These are phyloP conservation scores for Kluyveromyces sp. DNA, from an alignment of 1,139 yeast species.

Conservation along the genomic window DNA sequence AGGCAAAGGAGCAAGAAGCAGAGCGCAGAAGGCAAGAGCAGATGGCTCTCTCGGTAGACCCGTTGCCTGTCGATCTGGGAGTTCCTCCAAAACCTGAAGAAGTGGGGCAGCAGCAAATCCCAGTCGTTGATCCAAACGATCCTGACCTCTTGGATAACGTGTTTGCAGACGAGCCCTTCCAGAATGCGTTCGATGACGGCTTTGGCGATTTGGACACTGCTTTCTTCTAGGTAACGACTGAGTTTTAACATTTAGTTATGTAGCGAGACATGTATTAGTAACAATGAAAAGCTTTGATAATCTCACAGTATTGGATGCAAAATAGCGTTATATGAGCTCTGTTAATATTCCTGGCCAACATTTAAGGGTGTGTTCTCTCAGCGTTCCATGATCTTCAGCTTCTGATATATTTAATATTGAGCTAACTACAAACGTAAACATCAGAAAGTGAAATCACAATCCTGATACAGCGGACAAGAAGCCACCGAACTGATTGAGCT, in stretches of 20 bases:
- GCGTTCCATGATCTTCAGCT: too few relatives aligned
- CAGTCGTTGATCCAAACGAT: constrained; percentile 15
- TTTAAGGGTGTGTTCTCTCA: too few relatives aligned
- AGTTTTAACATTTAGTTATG: background rate
- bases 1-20: constrained; percentile 6
- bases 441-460: too few relatives aligned
- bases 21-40: constrained; percentile 4
- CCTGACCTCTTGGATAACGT: constrained; percentile 20
- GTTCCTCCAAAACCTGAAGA: constrained; percentile 11
- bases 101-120: constrained; percentile 11
- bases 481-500: too few relatives aligned
- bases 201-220: constrained; percentile 33
- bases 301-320: background rate
- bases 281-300: background rate
- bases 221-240: constrained; percentile 20
- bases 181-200: constrained; percentile 29
- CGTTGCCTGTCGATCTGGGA: constrained; percentile 2
- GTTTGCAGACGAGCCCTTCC: constrained; percentile 28
- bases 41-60: constrained; percentile 3
- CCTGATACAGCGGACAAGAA: too few relatives aligned
- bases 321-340: too few relatives aligned
- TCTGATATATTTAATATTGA: too few relatives aligned
- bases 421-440: too few relatives aligned
- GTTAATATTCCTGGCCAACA: too few relatives aligned
- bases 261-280: background rate